These are phyloP conservation scores for Aspergillus sp. DNA, from an alignment of 2,329 filamentous ascomycete species.

Conservation along the genomic window DNA sequence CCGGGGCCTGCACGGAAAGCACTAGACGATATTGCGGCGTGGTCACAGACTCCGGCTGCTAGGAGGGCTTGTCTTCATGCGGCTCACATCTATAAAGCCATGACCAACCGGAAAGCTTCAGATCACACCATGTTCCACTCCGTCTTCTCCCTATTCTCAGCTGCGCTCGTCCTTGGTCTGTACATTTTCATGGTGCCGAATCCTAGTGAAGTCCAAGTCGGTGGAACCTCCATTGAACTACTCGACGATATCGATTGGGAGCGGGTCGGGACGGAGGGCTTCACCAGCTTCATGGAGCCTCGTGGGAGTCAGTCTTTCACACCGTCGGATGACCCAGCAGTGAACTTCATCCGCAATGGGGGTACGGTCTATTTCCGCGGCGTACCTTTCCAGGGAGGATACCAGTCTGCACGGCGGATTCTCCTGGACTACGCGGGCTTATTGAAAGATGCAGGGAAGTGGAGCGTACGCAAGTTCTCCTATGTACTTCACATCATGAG, in stretches of 20 bases:
- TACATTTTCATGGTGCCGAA: constrained; percentile 52
- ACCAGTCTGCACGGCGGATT: constrained; percentile 52
- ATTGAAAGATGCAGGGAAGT: constrained; percentile 54
- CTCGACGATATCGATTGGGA: constrained; percentile 54
- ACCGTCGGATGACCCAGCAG: constrained; percentile 32
- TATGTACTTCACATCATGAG: constrained; percentile 58
- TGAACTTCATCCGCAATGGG: constrained; percentile 50
- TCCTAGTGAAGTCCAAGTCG: constrained; percentile 23
- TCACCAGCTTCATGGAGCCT: constrained; percentile 42
- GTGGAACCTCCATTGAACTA: constrained; percentile 41
- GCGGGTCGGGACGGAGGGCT: constrained; percentile 46
- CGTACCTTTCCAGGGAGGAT: constrained; percentile 50
- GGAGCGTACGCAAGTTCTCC: constrained; percentile 52
- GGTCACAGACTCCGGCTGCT: constrained; percentile 53
- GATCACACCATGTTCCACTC: constrained; percentile 55
- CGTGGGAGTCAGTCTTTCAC: constrained; percentile 27
- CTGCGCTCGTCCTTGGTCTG: constrained; percentile 52
- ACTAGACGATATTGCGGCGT: constrained; percentile 51
- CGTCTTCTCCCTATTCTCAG: constrained; percentile 51
- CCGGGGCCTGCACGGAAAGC: constrained; percentile 49
- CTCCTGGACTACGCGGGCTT: constrained; percentile 54
- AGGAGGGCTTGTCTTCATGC: constrained; percentile 53
- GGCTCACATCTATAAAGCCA: constrained; percentile 53
- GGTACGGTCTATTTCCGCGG: constrained; percentile 51
- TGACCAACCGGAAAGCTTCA: constrained; percentile 53